Percentiles rank a stretch among this genome's conserved stretches.
phyloP scores from a whole-genome alignment of 768 basidiomycete genomes.

The Suillus alpinus region DNA sequence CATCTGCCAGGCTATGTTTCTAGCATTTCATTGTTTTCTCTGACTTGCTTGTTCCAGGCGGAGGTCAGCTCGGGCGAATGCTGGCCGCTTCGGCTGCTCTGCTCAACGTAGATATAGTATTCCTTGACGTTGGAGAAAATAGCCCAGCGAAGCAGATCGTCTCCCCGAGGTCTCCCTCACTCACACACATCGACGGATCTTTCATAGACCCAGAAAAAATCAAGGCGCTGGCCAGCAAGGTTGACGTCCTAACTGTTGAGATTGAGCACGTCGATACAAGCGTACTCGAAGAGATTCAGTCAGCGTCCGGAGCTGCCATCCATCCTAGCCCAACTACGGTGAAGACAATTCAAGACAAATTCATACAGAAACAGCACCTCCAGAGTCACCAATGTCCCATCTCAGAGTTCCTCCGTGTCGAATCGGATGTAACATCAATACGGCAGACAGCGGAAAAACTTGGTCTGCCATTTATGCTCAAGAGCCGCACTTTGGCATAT shows the following conservation, averaged over 20 bases:
- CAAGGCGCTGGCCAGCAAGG: conserved; percentile 70
- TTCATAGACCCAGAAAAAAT: conserved; percentile 83
- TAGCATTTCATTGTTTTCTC: background rate
- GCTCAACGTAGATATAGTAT: conserved; percentile 76
- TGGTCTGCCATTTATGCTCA: conserved; percentile 92
- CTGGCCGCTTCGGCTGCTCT: conserved; percentile 86
- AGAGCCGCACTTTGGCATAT: conserved; percentile 92
- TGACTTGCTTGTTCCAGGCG: conserved; percentile 52
- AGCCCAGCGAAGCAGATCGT: conserved; percentile 90
- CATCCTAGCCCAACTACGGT: conserved; percentile 85
- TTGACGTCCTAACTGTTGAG: conserved; percentile 90
- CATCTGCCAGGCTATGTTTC: conserved; percentile 10
- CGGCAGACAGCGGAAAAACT: conserved; percentile 51
- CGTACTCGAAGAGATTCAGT: conserved; percentile 52
- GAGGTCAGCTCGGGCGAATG: conserved; percentile 98
- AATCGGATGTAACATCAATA: conserved; percentile 50
- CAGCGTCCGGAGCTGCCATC: conserved; percentile 36
- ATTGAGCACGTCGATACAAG: conserved; percentile 92
- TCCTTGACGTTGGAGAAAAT: conserved; percentile 80
- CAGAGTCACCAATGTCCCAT: conserved; percentile 47
- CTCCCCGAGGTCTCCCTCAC: conserved; percentile 45
- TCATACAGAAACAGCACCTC: conserved; percentile 64
- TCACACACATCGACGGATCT: conserved; percentile 80
- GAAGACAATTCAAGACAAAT: conserved; percentile 77
- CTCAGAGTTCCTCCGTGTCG: conserved; percentile 59